Evolutionary conservation across 2,329 filamentous ascomycete species (phyloP), one percentile per base, ranked within the genome.

Genomic region (Cercospora sesami): DNA sequence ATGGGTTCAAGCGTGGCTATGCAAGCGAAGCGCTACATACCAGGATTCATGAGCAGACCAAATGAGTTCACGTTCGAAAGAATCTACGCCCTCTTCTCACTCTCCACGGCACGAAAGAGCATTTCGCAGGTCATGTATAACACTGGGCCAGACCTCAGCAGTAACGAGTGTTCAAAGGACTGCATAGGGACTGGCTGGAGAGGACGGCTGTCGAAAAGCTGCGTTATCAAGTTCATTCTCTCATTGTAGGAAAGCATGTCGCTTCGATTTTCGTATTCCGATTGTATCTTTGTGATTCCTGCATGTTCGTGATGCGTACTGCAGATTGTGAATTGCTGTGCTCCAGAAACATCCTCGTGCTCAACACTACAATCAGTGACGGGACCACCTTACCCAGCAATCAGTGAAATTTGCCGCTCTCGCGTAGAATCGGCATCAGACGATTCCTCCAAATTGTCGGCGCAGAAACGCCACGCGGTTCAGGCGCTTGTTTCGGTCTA

Each of bases 1-100:
- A 68, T 68, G 72, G 73, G 71, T 69, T 70, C 69, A 73, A 74
- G 74, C 68, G 66, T 70, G 69, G 71, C 73, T 64, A 66, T 63
- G 64, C 66, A 71, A 55, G 66, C 63, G 65, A 70, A 65, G 68
- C 64, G 69, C 72, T 72, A 68, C 69, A 68, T 66, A 60, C 68
- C 68, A 67, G 68, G 68, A 65, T 68, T 71, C 67, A 66, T 69
- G 66, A 63, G 69, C 65, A 70, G 71, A 63, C 59, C 68, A 72
- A 72, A 73, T 71, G 71, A 73, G 48, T 69, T 73, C 64, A 73
- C 68, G 71, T 73, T 71, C 69, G 64, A 69, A 65, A 65, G 64
- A 64, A 28, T 64, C 39, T 33, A 18, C 51, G 39, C 62, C 62
- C 39, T 53, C 51, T 59, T 33, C 53, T 48, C 51, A n/a, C 48